phyloP scores from a whole-genome alignment of 257 asterid species.

The Rehmannia glutinosa region DNA sequence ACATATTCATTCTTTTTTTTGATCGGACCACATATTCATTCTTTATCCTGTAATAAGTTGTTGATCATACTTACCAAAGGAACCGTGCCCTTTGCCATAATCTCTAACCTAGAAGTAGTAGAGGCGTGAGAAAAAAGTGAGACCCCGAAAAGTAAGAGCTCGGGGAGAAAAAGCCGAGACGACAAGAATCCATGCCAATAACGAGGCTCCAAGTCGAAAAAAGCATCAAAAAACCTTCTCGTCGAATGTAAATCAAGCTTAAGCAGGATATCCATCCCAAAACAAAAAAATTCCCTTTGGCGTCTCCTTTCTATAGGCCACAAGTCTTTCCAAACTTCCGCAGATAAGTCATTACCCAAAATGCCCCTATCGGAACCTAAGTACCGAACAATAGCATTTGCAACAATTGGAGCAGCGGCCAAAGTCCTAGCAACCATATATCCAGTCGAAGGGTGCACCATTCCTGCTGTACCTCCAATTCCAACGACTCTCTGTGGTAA shows the following conservation, averaged over 20 bases:
- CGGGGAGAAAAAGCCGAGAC: slow-evolving; percentile 84
- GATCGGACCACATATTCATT: slow-evolving; percentile 30
- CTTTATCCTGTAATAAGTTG: slow-evolving; percentile 65
- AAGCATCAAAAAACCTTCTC: slow-evolving; percentile 85
- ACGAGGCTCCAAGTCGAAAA: slow-evolving; percentile 87
- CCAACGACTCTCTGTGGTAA: slow-evolving; percentile 92
- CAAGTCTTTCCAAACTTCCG: slow-evolving; percentile 84
- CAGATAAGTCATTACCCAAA: slow-evolving; percentile 55
- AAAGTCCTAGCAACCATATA: slow-evolving; percentile 98
- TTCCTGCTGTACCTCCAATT: slow-evolving; percentile 98
- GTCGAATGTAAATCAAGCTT: slow-evolving; percentile 85
- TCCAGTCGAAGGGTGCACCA: slow-evolving; percentile 99
- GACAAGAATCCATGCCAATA: slow-evolving; percentile 98
- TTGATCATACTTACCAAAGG: slow-evolving; percentile 75
- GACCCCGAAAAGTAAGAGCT: slow-evolving; percentile 69
- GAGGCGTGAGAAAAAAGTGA: slow-evolving; percentile 78
- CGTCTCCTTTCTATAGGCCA: slow-evolving; percentile 98
- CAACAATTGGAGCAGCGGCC: slow-evolving; percentile 93
- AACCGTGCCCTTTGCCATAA: slow-evolving; percentile 84
- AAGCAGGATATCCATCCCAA: slow-evolving; percentile 90
- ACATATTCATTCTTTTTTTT: too few relatives aligned
- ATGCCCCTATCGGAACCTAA: slow-evolving; percentile 43
- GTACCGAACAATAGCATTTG: slow-evolving; percentile 71
- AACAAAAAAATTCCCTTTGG: slow-evolving; percentile 92
- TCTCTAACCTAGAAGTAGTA: slow-evolving; percentile 76